Evolutionary conservation across 2,329 filamentous ascomycete genomes (phyloP).

Genomic region (Orbilia javanica): DNA sequence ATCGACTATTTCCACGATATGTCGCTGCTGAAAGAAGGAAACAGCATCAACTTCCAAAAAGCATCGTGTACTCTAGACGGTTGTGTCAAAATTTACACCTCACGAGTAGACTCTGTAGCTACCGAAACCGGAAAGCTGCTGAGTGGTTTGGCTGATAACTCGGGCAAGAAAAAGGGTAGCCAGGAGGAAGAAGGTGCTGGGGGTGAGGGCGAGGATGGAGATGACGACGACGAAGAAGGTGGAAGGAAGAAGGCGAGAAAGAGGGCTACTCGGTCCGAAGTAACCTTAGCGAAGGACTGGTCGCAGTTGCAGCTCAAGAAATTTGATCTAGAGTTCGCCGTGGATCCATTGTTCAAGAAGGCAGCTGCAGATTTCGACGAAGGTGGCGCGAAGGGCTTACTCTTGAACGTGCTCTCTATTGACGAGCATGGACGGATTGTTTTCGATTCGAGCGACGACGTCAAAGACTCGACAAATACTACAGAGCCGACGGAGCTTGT

Average conservation of each 20-base stretch:
- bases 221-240: constrained; percentile 72
- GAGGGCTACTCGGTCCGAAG: constrained; percentile 72
- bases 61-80: constrained; percentile 97
- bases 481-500: constrained; percentile 62
- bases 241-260: constrained; percentile 79
- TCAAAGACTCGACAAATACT: constrained; percentile 69
- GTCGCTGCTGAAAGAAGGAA: constrained; percentile 94
- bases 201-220: constrained; percentile 70
- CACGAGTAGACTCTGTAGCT: constrained; percentile 95
- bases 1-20: constrained; percentile 99
- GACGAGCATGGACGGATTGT: constrained; percentile 92
- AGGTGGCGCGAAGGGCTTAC: constrained; percentile 91
- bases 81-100: constrained; percentile 99
- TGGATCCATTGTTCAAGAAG: constrained; percentile 99
- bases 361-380: constrained; percentile 98
- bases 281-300: constrained; percentile 91
- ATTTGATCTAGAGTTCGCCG: constrained; percentile 94
- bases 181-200: constrained; percentile 76
- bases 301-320: constrained; percentile 92
- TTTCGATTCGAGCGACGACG: constrained; percentile 97
- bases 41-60: constrained; percentile 98
- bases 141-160: constrained; percentile 86
- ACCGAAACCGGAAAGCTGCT: constrained; percentile 96
- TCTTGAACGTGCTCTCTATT: constrained; percentile 97
- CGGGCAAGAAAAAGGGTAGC: constrained; percentile 77